Evolutionary conservation across 2,329 filamentous ascomycete genomes (phyloP), one percentile per base, ranked within the genome.

Genomic region (Blastomyces emzantsi): DNA sequence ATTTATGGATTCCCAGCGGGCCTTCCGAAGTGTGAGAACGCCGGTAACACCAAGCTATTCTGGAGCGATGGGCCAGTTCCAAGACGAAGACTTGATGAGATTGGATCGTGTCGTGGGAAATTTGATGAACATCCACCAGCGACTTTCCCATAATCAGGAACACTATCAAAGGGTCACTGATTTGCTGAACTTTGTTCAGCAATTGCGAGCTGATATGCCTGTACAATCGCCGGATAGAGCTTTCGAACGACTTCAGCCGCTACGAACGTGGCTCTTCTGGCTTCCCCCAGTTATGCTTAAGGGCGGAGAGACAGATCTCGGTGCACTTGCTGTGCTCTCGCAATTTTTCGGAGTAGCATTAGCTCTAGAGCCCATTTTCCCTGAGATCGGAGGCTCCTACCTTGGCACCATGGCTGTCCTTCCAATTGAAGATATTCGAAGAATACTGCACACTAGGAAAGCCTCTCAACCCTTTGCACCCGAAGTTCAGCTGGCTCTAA

Each of bases 261-360:
- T 99, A 64, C 85, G 92, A 63, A 90, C 90, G 69, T 97, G 93
- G 92, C 84, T 97, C 19, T 96, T 97, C 77, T 97, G 93, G 92
- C 85, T 96, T 63, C 94, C 94, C 0, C 87, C 96, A 43, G 86
- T 87, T 68, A 88, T 92, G 70, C 82, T 97, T 33, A 88, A 93
- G 73, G 86, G 87, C 67, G 89, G 87, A 57, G 86, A 88, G 60
- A 85, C 85, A 45, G 91, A 93, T 68, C 84, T 90, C 30, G 90
- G 85, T 65, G 88, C 91, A 1, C 82, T 97, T 68, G 82, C 96
- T 61, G 87, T 95, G 66, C 87, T 97, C 62, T 90, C 92, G 13
- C 90, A 97, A 73, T 91, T 96, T 75, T 97, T 96, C 78, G 92
- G 90, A 0, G 86, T 92, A 22, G 92, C 91, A 3, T 81, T 97